These are phyloP conservation scores for Astrothelium macrocarpum DNA, from an alignment of 495 filamentous ascomycete genomes.

Conservation along the genomic window DNA sequence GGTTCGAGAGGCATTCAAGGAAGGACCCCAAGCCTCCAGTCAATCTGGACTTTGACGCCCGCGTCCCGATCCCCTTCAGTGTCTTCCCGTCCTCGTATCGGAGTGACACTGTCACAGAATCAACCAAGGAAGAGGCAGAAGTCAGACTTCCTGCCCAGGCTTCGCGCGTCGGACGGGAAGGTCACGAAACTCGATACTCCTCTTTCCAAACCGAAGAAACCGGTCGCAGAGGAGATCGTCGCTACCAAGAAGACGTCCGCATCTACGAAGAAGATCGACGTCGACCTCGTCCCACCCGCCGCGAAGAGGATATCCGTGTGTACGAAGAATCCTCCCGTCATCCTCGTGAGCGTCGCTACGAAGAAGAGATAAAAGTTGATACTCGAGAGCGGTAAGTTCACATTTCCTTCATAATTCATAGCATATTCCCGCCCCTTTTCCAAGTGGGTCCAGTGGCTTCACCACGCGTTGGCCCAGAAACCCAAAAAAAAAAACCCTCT, in stretches of 20 bases:
- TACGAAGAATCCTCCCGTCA: constrained; percentile 26
- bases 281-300: constrained; percentile 16
- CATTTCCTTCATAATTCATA: constrained; percentile 14
- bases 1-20: constrained; percentile 91
- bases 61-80: constrained; percentile 98
- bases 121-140: constrained; percentile 75
- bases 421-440: constrained; percentile 15
- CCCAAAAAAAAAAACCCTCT: not conserved
- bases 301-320: constrained; percentile 29
- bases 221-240: constrained; percentile 46
- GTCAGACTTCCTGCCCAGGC: constrained; percentile 67
- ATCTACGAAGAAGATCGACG: constrained; percentile 32
- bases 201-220: constrained; percentile 55
- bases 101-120: constrained; percentile 73
- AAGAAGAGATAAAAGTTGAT: constrained; percentile 43
- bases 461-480: constrained; percentile 3
- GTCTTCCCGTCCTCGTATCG: constrained; percentile 98
- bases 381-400: constrained; percentile 43
- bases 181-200: constrained; percentile 58
- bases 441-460: constrained; percentile 8
- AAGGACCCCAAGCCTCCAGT: constrained; percentile 72
- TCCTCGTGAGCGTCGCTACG: constrained; percentile 13
- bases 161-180: constrained; percentile 89
- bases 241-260: constrained; percentile 61
- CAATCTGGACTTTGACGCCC: constrained; percentile 99